Evolutionary conservation across 768 basidiomycete species (phyloP).

Genomic region (Suillus hirtellus): DNA sequence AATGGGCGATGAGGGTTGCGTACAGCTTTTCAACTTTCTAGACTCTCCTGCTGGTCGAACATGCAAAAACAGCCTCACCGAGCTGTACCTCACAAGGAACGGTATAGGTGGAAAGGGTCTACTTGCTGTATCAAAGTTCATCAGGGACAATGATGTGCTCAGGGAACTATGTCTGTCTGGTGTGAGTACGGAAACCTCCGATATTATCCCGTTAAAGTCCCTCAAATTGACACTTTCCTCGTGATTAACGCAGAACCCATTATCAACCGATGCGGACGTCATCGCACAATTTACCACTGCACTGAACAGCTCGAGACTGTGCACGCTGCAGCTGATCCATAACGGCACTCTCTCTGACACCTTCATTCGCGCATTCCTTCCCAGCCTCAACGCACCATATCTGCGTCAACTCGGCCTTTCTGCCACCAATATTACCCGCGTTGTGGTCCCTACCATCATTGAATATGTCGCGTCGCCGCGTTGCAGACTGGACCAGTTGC

Average conservation of each 20-base stretch:
- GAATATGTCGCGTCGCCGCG: constrained; percentile 52
- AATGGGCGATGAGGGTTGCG: constrained; percentile 59
- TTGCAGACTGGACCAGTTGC: constrained; percentile 50
- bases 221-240: constrained; percentile 19
- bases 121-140: constrained; percentile 50
- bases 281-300: constrained; percentile 45
- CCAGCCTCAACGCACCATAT: constrained; percentile 45
- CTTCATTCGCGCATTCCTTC: constrained; percentile 52
- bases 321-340: constrained; percentile 50
- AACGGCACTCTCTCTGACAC: constrained; percentile 51
- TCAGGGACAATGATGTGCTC: constrained; percentile 46
- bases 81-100: constrained; percentile 61
- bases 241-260: constrained; percentile 37
- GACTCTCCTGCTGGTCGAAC: constrained; percentile 46
- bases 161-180: constrained; percentile 57
- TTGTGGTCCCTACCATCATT: constrained; percentile 42
- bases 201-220: constrained; percentile 3
- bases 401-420: constrained; percentile 60
- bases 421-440: constrained; percentile 45
- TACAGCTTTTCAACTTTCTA: constrained; percentile 54
- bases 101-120: constrained; percentile 56
- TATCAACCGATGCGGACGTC: constrained; percentile 38
- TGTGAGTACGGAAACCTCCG: constrained; percentile 38
- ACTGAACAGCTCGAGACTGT: constrained; percentile 55
- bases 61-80: constrained; percentile 42